Base-by-base conservation (phyloP, 371 early-diverging fungal genomes). In the Lichtheimia ornata region DNA sequence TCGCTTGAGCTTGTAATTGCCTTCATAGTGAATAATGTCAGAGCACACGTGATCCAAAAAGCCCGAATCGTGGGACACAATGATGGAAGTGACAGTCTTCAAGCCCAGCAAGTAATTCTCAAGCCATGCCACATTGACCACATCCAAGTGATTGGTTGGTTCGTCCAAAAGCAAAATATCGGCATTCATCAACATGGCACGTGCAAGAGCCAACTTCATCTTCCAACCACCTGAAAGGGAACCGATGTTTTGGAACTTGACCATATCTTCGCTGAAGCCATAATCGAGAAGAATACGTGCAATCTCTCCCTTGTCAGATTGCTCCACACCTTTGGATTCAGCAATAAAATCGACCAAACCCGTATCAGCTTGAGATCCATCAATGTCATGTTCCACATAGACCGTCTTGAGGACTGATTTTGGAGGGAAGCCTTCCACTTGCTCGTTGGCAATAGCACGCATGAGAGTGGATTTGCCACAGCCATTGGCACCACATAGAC, bases 91-190 rank as follows among this genome's bases (percentile, higher is more conserved):
- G 55, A 91, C 83, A 57, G 88, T 83, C 56, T 84, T 83, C 59
- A 87, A 83, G 53, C 83, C 77, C 59, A 81, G 74, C 25, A 94
- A 83, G 64, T 91, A 91, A 67, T 92, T 84, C 65, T 92, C 91
- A n/a, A 95, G 73, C 93, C 92, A 95, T 18, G 84, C 84, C 53
- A 91, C 88, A 71, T 92, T 91, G 59, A 72, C 78, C 42, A 85
- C 88, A 74, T 95, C 94, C 85, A 95, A 79, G 74, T 94, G 94
- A 76, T 95, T 94, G 35, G 95, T 95, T 41, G 96, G 96, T 75
- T 95, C 96, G 72, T 95, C 96, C 59, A 95, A 73, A 44, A 95
- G 72, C 61, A 95, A 72, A 57, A 95, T 88, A 71, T 94, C 93
- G 17, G 94, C 93, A 44, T 91, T 87, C 74, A 85, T 75, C 56